phyloP scores from a whole-genome alignment of 176 grass and related monocot genomes.

The Melocanna baccifera region DNA sequence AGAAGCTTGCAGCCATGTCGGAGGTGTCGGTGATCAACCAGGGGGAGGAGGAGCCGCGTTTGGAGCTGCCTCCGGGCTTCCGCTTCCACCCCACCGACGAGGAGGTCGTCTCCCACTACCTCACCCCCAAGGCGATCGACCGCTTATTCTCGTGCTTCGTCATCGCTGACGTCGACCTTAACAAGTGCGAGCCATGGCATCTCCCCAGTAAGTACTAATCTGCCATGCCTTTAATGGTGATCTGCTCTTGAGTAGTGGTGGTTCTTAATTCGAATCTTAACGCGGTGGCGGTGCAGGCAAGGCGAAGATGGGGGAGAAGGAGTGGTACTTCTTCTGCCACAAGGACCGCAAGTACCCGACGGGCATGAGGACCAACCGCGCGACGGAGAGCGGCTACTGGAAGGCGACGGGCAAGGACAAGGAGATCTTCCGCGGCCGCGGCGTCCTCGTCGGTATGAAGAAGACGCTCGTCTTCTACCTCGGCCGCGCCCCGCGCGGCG shows the following conservation, averaged over 20 bases:
- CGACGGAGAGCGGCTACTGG: conserved; percentile 78
- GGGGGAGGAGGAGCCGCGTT: conserved; percentile 13
- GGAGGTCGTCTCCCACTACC: conserved; percentile 70
- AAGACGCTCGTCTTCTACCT: conserved; percentile 99
- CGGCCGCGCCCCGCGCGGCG: conserved; percentile 74
- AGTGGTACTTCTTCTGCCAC: conserved; percentile 85
- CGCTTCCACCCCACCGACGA: conserved; percentile 92
- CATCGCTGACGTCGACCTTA: conserved; percentile 79
- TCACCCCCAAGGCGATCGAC: conserved; percentile 48
- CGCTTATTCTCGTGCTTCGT: conserved; percentile 44
- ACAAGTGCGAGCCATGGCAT: conserved; percentile 93
- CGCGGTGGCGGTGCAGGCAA: conserved; percentile 24
- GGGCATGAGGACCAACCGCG: conserved; percentile 76
- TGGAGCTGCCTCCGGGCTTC: conserved; percentile 78
- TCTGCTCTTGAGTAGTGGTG: background rate
- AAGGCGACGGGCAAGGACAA: conserved; percentile 95
- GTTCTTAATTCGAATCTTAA: background rate
- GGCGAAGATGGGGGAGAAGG: conserved; percentile 93
- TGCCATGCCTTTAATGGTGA: background rate
- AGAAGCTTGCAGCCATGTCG: background rate
- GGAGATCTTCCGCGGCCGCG: conserved; percentile 71
- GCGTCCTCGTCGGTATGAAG: conserved; percentile 85
- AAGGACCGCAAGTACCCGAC: conserved; percentile 96
- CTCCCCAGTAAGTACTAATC: conserved; percentile 53
- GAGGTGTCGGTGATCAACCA: conserved; percentile 31